These are phyloP conservation scores for Trametes cubensis DNA, from an alignment of 768 basidiomycete genomes.

Conservation along the genomic window DNA sequence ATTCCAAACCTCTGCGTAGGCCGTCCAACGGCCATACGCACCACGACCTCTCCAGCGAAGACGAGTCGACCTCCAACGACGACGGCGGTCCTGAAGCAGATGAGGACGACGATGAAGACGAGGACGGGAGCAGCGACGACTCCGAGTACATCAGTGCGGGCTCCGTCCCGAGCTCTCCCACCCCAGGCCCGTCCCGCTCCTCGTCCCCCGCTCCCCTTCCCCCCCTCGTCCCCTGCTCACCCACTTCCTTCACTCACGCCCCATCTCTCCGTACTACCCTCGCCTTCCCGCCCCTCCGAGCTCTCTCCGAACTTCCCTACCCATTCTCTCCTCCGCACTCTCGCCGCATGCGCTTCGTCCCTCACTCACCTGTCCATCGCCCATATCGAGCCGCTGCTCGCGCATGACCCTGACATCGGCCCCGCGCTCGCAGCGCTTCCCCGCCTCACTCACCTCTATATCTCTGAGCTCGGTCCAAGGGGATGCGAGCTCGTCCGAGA, in stretches of 20 bases:
- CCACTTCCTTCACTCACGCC: neutral
- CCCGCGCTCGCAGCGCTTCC: neutral
- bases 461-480: slow-evolving; percentile 8
- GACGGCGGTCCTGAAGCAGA: neutral
- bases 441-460: slow-evolving; percentile 1
- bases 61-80: no score
- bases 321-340: slow-evolving; percentile 1
- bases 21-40: neutral
- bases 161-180: slow-evolving; percentile 1
- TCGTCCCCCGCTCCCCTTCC: slow-evolving; percentile 7
- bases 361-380: slow-evolving; percentile 16
- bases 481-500: slow-evolving; percentile 7
- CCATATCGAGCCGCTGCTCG: slow-evolving; percentile 11
- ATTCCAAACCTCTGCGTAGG: no score
- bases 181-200: slow-evolving; percentile 1
- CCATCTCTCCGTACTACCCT: slow-evolving; percentile 4
- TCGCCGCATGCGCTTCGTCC: neutral
- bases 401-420: slow-evolving; percentile 4
- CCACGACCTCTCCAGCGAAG: neutral
- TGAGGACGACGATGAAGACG: neutral
- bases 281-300: slow-evolving; percentile 9
- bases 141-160: neutral
- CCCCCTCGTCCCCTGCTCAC: neutral
- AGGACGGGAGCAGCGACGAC: neutral
- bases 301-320: slow-evolving; percentile 7